Evolutionary conservation across 2,329 filamentous ascomycete genomes (phyloP).

Genomic region (Fusarium protoensiforme): DNA sequence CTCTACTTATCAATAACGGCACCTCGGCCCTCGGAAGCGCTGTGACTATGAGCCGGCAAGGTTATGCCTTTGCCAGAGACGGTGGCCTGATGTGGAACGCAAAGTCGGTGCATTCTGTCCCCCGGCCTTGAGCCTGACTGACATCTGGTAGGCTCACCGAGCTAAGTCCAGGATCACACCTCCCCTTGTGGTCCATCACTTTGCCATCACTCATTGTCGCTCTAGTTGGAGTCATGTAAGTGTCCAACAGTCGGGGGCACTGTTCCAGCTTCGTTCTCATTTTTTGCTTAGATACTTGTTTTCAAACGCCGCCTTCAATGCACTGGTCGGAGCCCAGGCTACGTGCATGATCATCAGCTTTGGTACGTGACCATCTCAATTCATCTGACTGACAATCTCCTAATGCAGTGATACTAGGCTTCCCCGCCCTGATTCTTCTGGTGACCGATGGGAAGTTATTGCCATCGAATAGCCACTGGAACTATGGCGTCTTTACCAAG

Average conservation of each 20-base stretch:
- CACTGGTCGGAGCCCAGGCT: not conserved
- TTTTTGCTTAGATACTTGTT: not conserved
- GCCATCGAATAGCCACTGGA: not conserved
- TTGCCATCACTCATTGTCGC: not conserved
- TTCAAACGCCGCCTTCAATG: conserved; percentile 1
- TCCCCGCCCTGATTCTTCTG: not conserved
- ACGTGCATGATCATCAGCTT: conserved; percentile 3
- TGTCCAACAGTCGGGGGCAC: not conserved
- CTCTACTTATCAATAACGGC: not conserved
- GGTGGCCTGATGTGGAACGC: not conserved
- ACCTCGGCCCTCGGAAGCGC: not conserved
- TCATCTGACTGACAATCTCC: not conserved
- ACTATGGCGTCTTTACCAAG: not conserved
- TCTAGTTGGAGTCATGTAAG: conserved; percentile 2
- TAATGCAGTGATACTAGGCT: not conserved
- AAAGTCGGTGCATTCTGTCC: not conserved
- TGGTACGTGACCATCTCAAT: not conserved
- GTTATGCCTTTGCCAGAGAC: not conserved
- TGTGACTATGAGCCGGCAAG: not conserved
- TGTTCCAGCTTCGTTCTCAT: not conserved
- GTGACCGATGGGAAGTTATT: not conserved
- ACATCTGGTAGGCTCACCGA: not conserved
- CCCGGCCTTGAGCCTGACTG: not conserved
- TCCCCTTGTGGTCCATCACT: conserved; percentile 2
- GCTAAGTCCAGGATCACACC: not conserved